Conservation (phyloP, 1,284 basidiomycete species). For the Ganoderma multipileum region DNA sequence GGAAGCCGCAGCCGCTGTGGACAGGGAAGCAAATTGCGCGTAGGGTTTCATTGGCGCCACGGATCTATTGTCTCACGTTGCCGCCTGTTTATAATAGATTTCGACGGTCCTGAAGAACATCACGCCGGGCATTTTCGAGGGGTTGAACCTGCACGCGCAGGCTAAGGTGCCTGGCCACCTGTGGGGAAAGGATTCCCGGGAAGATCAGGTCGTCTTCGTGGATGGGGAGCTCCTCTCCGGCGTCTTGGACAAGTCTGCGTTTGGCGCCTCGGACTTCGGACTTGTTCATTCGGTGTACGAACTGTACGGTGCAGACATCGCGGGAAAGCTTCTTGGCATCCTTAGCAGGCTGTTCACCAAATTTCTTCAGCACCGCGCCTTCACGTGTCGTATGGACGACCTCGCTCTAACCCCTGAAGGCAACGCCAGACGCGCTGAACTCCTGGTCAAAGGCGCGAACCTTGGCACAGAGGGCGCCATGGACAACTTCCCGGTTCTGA, state of each 20-base stretch:
- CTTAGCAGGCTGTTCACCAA: constrained; percentile 96
- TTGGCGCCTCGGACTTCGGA: constrained; percentile 96
- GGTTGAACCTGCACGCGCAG: constrained; percentile 87
- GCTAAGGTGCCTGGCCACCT: constrained; percentile 87
- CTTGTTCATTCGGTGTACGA: constrained; percentile 99
- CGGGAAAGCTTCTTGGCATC: constrained; percentile 92
- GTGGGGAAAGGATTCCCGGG: constrained; percentile 83
- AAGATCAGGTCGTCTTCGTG: constrained; percentile 91
- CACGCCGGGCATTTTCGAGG: constrained; percentile 82
- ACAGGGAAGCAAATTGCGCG: constrained; percentile 97
- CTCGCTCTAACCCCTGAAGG: constrained; percentile 88
- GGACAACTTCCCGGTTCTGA: constrained; percentile 85
- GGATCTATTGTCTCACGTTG: constrained; percentile 16
- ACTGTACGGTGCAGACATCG: constrained; percentile 91
- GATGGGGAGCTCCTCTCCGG: constrained; percentile 94
- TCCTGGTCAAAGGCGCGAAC: constrained; percentile 74
- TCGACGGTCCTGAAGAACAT: constrained; percentile 94
- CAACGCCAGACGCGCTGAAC: constrained; percentile 72
- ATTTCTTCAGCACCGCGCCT: constrained; percentile 95
- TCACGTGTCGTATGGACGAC: constrained; percentile 99
- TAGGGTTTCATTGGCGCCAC: constrained; percentile 20
- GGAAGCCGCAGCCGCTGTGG: constrained; percentile 92
- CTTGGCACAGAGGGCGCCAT: constrained; percentile 90
- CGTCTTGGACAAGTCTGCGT: constrained; percentile 97
- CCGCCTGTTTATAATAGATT: constrained; percentile 59